Conservation (phyloP, 2,329 filamentous ascomycete genomes). For the Venturia effusa region DNA sequence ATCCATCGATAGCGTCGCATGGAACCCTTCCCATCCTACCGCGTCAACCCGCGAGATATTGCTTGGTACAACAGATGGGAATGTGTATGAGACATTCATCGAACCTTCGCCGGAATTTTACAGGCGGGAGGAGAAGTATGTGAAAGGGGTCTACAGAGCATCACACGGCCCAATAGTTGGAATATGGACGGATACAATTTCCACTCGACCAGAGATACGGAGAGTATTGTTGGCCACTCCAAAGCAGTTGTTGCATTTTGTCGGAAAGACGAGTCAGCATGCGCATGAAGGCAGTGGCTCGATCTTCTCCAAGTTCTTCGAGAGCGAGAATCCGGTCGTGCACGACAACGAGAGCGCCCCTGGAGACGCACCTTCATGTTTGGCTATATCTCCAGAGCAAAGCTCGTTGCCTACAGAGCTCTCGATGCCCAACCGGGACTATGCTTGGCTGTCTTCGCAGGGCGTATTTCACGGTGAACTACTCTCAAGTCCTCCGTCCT, state of each 20-base stretch:
- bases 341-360: constrained; percentile 60
- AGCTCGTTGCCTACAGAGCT: constrained; percentile 42
- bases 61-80: constrained; percentile 83
- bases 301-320: constrained; percentile 80
- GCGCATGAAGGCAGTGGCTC: constrained; percentile 70
- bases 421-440: constrained; percentile 55
- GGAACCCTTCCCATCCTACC: constrained; percentile 88
- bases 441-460: constrained; percentile 82
- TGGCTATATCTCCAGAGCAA: constrained; percentile 69
- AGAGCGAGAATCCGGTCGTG: constrained; percentile 67
- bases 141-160: constrained; percentile 73
- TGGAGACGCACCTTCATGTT: constrained; percentile 48
- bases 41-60: constrained; percentile 92
- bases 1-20: constrained; percentile 78
- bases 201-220: constrained; percentile 57
- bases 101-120: constrained; percentile 94
- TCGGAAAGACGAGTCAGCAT: constrained; percentile 62
- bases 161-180: constrained; percentile 77
- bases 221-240: constrained; percentile 73
- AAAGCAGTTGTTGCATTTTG: constrained; percentile 66
- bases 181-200: constrained; percentile 68
- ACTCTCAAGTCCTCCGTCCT: constrained; percentile 46
- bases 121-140: constrained; percentile 83
- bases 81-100: constrained; percentile 89
- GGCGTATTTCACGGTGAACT: constrained; percentile 84